Evolutionary conservation across 2,329 filamentous ascomycete genomes (phyloP), one percentile per base, ranked within the genome.

Genomic region (Penicillium olsonii): DNA sequence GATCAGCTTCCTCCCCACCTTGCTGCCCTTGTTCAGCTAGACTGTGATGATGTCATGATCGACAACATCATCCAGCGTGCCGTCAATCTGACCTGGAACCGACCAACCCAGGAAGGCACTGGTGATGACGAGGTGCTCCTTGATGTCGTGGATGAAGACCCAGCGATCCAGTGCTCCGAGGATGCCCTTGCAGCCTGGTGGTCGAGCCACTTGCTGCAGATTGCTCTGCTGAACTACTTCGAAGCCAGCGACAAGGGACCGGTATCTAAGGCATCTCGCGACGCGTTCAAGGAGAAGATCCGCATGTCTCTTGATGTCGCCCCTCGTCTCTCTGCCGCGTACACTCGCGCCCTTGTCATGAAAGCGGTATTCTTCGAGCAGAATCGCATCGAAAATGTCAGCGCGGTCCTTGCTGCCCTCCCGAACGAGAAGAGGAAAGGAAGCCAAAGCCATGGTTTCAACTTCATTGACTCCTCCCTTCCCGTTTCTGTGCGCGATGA

Each of bases 111-210:
- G 2, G 78, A 88, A 61, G 84, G 85, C 24, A 80, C 84, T 0
- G 74, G 78, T 37, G 76, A 80, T 3, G 76, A 79, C 18, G 87
- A 89, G 55, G 84, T 87, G 44, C 84, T 88, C 40, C 87, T 95
- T 79, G 88, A 95, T 65, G 80, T 83, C 5, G 90, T 96, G 1
- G 88, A 94, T 3, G 88, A 94, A 51, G 92, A 96, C 63, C 83
- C 84, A 44, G 87, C 90, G 2, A 88, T 96, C 52, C 84, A 88
- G 44, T 94, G 90, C 15, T 90, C 92, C 0, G 82, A 96, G 57
- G 92, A 96, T 69, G 91, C 90, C 11, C 83, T 96, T 43, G 90
- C 92, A 6, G 90, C 92, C 2, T 96, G 92, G 92, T 94, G 86
- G 76, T 95, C 92, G 0, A 90, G 84, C 55, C 78, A 87, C 47